Evolutionary conservation across 2,329 filamentous ascomycete species (phyloP).

Genomic region (Pestalotiopsis fici): DNA sequence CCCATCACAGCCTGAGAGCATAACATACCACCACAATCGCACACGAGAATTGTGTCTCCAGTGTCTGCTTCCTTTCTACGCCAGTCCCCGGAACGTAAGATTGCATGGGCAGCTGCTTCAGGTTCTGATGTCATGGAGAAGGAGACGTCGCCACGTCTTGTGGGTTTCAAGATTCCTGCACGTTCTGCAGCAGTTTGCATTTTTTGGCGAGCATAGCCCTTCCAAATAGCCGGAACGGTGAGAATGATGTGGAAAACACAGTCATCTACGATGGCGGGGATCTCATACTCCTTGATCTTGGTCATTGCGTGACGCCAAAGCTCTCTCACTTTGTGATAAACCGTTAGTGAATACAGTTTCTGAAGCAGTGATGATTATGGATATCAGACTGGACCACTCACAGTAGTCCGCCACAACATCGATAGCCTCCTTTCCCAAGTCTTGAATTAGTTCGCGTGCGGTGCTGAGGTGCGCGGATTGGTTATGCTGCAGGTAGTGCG

Average conservation of each 20-base stretch:
- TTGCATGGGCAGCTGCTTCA: background rate
- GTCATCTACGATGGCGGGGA: background rate
- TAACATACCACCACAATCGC: background rate
- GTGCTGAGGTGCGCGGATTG: background rate
- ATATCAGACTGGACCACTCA: background rate
- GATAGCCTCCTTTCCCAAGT: background rate
- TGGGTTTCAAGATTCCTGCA: background rate
- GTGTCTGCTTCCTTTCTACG: background rate
- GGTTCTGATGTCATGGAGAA: constrained; percentile 1
- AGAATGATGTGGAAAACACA: background rate
- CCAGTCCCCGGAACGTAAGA: background rate
- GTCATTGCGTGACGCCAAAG: background rate
- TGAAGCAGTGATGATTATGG: background rate
- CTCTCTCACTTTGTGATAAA: background rate
- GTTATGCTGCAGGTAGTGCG: background rate
- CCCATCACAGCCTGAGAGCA: background rate
- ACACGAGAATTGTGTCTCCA: background rate
- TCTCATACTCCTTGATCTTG: background rate
- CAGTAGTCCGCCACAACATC: background rate
- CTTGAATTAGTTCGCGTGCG: background rate
- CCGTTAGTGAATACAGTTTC: background rate
- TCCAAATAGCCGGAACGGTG: background rate
- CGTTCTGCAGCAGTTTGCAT: background rate
- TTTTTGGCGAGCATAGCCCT: background rate
- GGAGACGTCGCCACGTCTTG: background rate